A percentile compares a stretch with the other conserved stretches of the same genome.
Conservation (phyloP, 805 yeast genomes). For the Phaffomyces opuntiae region DNA sequence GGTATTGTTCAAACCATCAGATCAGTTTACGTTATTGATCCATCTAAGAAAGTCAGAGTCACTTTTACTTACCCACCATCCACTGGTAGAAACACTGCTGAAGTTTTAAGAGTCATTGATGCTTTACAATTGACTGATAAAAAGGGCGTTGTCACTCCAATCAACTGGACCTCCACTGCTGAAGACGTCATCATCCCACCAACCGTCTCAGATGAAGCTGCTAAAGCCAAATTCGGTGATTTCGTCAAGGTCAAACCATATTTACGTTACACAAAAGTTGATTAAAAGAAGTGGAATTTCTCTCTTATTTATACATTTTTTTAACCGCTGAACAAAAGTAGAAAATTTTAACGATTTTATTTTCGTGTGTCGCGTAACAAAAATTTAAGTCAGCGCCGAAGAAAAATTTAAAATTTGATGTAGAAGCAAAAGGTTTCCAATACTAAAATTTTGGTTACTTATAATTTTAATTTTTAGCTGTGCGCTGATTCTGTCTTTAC, state of each 20-base stretch:
- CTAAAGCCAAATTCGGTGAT: conserved; percentile 76
- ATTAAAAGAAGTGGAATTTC: not conserved
- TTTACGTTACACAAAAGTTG: conserved; percentile 60
- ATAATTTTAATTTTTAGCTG: no score
- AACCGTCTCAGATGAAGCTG: conserved; percentile 69
- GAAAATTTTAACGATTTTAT: not conserved
- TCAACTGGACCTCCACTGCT: conserved; percentile 80
- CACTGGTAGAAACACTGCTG: conserved; percentile 89
- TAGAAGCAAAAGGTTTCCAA: no score
- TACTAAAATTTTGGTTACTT: no score
- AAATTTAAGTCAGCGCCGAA: not conserved
- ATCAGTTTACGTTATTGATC: conserved; percentile 89
- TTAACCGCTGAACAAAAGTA: no score
- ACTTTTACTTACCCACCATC: conserved; percentile 89
- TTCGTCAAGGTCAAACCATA: conserved; percentile 86
- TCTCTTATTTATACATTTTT: not conserved
- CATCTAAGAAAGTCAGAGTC: conserved; percentile 80
- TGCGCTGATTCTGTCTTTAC: no score
- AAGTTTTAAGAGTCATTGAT: conserved; percentile 85
- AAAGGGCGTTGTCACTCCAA: conserved; percentile 82
- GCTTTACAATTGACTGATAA: conserved; percentile 82
- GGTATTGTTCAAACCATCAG: conserved; percentile 85
- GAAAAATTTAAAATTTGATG: not conserved
- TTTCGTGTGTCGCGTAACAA: not conserved
- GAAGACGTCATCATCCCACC: conserved; percentile 93